Base-by-base conservation (phyloP, 345 rosid species). In the Salix koriyanagi region DNA sequence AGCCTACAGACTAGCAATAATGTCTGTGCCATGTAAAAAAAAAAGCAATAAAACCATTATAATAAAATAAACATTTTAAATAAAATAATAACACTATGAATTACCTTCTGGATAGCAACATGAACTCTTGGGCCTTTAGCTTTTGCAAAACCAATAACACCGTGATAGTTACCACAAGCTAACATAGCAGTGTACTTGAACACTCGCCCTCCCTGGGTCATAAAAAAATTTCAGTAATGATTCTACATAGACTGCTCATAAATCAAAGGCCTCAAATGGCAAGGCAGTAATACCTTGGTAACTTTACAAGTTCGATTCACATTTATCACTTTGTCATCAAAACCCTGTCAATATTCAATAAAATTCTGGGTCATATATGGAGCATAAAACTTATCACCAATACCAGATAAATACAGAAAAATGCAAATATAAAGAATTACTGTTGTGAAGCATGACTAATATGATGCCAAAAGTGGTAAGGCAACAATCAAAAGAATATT, bases 81-180 rank as follows among this genome's bases (percentile, higher is more conserved):
- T 28, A 16, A 50, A 67, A 65, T 80, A 19, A 23, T 46, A 72
- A 41, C 23, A 67, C 12, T 14, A 70, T 60, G 26, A 34, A 30
- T 73, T 87, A 93, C 99, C 97, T 93, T 93, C 80, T 93, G 97
- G 66, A 90, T 84, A 42, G 99, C 99, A 82, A 94, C 41, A 54
- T 92, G 94, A 73, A 89, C 83, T 56, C 89, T 86, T 15, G 93
- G 89, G 68, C 88, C 97, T 87, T 90, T 95, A 73, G 94, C 99
- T 86, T 90, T 95, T 67, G 97, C 97, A 82, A 76, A 95, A 50
- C 98, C 99, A 75, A 95, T 82, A 79, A 93, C 86, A 77, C 99
- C 99, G 72, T 93, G 85, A 84, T 89, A 90, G 84, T 95, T 95
- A 76, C 98, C 98, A 65, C 99, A 95, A 30, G 92, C 96, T 83